Evolutionary conservation across 2,329 filamentous ascomycete species (phyloP).

Genomic region (Pseudocercospora pini-densiflorae): DNA sequence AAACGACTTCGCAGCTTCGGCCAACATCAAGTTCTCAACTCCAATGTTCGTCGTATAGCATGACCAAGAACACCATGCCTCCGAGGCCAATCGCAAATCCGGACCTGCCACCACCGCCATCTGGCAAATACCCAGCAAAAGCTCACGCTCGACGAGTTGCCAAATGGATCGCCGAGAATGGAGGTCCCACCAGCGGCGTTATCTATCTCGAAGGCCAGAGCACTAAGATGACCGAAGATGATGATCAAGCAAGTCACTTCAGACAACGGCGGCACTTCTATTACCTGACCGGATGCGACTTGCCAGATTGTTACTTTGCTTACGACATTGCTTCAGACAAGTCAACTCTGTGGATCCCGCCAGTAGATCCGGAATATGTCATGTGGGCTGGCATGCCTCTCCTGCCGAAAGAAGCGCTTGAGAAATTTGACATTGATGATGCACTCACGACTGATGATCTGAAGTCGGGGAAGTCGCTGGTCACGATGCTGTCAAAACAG

Average conservation of each 20-base stretch:
- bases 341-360: constrained; percentile 89
- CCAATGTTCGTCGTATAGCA: constrained; percentile 12
- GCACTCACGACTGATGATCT: constrained; percentile 61
- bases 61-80: constrained; percentile 28
- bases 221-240: constrained; percentile 74
- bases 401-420: constrained; percentile 72
- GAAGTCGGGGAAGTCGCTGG: constrained; percentile 69
- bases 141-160: constrained; percentile 83
- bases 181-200: constrained; percentile 69
- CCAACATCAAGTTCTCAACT: neutral
- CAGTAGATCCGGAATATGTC: constrained; percentile 83
- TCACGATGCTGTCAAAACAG: constrained; percentile 48
- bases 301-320: constrained; percentile 79
- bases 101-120: constrained; percentile 39
- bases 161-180: constrained; percentile 70
- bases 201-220: constrained; percentile 88
- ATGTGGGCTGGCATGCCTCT: constrained; percentile 96
- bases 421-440: constrained; percentile 63
- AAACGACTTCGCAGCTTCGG: constrained; percentile 1
- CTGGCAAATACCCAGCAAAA: constrained; percentile 78
- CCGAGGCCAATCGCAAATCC: constrained; percentile 41
- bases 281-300: constrained; percentile 86
- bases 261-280: constrained; percentile 73
- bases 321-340: constrained; percentile 79
- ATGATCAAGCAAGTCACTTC: constrained; percentile 81